These are phyloP conservation scores for Hemileccinum rubropunctum DNA, from an alignment of 768 basidiomycete genomes.

Conservation along the genomic window DNA sequence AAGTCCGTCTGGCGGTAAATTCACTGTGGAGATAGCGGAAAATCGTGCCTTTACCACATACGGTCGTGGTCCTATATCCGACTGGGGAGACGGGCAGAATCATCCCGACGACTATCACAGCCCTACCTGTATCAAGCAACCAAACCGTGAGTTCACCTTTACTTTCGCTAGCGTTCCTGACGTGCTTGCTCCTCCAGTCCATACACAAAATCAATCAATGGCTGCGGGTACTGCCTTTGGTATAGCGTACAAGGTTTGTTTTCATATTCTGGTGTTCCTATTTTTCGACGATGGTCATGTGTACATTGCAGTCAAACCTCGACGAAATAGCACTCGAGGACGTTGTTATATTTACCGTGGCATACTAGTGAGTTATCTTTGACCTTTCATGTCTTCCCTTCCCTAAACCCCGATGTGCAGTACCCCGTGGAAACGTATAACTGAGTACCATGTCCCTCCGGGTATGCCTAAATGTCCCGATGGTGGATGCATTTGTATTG, in stretches of 20 bases:
- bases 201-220: constrained; percentile 8
- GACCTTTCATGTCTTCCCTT: no score
- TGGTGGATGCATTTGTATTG: neutral
- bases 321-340: neutral
- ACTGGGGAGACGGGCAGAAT: constrained; percentile 1
- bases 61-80: neutral
- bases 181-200: constrained; percentile 2
- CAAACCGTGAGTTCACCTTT: constrained; percentile 13
- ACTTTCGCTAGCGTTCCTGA: neutral
- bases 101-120: constrained; percentile 1
- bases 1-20: neutral
- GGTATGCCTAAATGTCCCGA: constrained; percentile 5
- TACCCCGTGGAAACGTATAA: constrained; percentile 2
- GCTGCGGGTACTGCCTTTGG: constrained; percentile 7
- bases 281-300: neutral
- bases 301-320: neutral
- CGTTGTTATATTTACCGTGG: neutral
- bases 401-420: constrained; percentile 2
- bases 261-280: neutral
- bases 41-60: neutral
- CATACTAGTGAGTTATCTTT: neutral
- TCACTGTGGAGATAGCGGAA: constrained; percentile 1
- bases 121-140: neutral
- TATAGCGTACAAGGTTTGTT: constrained; percentile 16
- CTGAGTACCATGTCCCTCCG: constrained; percentile 4